Base-by-base conservation (phyloP, 2,329 filamentous ascomycete genomes). In the Thermomyces lanuginosus region DNA sequence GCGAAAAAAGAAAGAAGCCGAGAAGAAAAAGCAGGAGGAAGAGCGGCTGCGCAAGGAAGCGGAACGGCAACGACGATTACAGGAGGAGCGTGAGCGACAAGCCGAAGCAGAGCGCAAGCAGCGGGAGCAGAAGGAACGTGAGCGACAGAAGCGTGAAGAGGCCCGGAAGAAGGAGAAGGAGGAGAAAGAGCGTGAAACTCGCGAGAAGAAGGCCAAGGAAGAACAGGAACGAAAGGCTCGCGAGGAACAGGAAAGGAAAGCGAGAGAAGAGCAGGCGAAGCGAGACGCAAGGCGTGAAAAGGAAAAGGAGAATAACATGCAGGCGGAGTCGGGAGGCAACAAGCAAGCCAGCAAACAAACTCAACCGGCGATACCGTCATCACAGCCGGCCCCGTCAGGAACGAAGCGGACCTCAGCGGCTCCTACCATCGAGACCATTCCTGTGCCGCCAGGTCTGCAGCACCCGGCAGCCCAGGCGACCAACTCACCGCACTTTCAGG, bases 11-110 rank as follows among this genome's bases (percentile, higher is more conserved):
- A 81, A 76, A 43, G 89, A 98, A 46, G 78, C 80, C 3, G 81
- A 91, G 52, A 82, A 76, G 51, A 91, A 80, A 51, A 78, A 79
- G 15, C 81, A 82, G 37, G 89, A 95, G 44, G 86, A 93, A 43
- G 84, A 92, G 42, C 75, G 76, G 27, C 60, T 75, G 31, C 70
- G 74, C 30, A 92, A 83, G 50, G 86, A 95, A 47, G 76, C 76
- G 3, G 86, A 95, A 43, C 79, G 77, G 45, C 69, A 76, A 47
- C 75, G 74, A 35, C 72, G 79, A 25, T 60, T 77, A 29, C 76
- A 82, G 44, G 83, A 93, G 45, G 82, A 91, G 49, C 73, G 80
- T 37, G 82, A 92, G 41, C 72, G 75, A 38, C 80, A 91, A 44
- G 77, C 76, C 15, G 84, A 93, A 48, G 65, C 70, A 32, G 86